Evolutionary conservation across 73 alveolate species (phyloP).

Genomic region (Blepharisma stoltei): DNA sequence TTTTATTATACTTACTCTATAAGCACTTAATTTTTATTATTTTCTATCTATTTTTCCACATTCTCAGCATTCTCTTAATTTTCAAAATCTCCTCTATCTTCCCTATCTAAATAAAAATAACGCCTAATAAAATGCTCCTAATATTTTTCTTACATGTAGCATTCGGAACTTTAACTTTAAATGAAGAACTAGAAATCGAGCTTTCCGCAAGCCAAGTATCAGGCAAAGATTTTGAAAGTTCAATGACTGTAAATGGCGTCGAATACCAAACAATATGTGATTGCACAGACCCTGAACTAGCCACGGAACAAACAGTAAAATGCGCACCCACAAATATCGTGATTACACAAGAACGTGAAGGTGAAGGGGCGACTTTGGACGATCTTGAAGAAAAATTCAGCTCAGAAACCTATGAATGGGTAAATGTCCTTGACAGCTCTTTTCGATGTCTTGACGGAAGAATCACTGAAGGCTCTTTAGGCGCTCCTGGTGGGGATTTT

Average conservation of each 20-base stretch:
- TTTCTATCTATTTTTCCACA: too few relatives aligned
- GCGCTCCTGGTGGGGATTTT: slow-evolving; percentile 79
- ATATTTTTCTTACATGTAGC: not conserved
- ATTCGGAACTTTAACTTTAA: not conserved
- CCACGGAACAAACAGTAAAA: not conserved
- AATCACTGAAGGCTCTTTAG: slow-evolving; percentile 46
- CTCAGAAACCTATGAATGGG: not conserved
- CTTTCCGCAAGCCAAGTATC: slow-evolving; percentile 15
- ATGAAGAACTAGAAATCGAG: slow-evolving; percentile 1
- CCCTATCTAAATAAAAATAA: too few relatives aligned
- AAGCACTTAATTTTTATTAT: too few relatives aligned
- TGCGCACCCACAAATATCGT: slow-evolving; percentile 6
- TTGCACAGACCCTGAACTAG: not conserved
- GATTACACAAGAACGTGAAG: slow-evolving; percentile 7
- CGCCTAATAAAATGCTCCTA: not conserved
- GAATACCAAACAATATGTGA: slow-evolving; percentile 16
- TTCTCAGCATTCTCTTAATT: too few relatives aligned
- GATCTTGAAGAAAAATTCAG: slow-evolving; percentile 17
- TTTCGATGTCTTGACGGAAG: slow-evolving; percentile 76
- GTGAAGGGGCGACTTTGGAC: slow-evolving; percentile 24
- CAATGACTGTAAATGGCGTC: slow-evolving; percentile 25
- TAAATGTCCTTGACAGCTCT: not conserved
- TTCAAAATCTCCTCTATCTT: too few relatives aligned
- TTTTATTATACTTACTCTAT: too few relatives aligned
- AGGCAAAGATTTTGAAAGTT: slow-evolving; percentile 17